Evolutionary conservation across 2,329 filamentous ascomycete species (phyloP), one percentile per base, ranked within the genome.

Genomic region (Cladosporium sp.): DNA sequence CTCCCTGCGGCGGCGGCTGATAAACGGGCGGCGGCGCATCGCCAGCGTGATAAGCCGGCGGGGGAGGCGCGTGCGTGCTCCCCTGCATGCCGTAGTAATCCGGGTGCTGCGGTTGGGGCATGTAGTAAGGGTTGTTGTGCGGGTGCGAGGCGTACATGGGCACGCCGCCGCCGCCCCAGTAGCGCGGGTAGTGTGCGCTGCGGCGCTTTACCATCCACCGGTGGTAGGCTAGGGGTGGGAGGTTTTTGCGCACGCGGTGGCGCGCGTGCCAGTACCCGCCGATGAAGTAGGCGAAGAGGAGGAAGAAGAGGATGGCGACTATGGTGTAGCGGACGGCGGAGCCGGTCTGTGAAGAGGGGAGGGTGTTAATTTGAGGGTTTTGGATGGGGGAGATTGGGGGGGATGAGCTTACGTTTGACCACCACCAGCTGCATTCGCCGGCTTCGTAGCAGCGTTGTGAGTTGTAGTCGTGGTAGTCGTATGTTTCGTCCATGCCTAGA

Each of bases 181-280:
- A 44, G 43, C 54, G 52, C 29, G 56, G 37, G 49, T 52, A 47
- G 38, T 39, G 39, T 20, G 34, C 15, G 2, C 7, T 40, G 19
- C 51, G 47, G 45, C 60, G 58, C 8, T 50, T 54, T 7, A 68
- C 50, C 61, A 68, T 66, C 66, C 66, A 69, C 30, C 84, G 74
- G 68, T 93, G 87, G 64, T 92, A 92, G 55, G 68, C 70, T 30
- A 90, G 69, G 13, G 87, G 84, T 15, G 75, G 73, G 32, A 83
- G 72, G 1, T 86, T 86, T 65, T 83, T 84, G 54, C 73, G 75
- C 56, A 91, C 74, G 41, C 88, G 77, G 40, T 71, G 70, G 65
- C 80, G 80, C 40, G 87, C 88, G 68, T 92, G 88, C 41, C 80
- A 69, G 66, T 86, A 86, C 54, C 86, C 86, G 53, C 80, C 74